These are phyloP conservation scores for Geranium brycei DNA, from an alignment of 345 rosid species.

Conservation along the genomic window DNA sequence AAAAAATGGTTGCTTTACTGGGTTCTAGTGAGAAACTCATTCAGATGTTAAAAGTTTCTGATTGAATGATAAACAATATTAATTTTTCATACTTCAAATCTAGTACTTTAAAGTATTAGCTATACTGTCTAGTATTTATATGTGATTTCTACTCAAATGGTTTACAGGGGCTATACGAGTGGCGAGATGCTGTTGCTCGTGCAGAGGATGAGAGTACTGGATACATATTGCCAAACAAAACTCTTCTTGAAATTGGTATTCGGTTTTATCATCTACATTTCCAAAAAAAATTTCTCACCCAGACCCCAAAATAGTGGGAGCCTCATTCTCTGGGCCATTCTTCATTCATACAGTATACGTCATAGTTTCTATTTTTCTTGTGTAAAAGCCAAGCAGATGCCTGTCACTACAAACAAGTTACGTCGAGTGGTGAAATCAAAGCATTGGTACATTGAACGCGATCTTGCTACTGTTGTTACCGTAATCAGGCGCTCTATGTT, in stretches of 20 bases:
- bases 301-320: conserved; percentile 2
- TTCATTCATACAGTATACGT: background rate
- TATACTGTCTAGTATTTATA: conserved; percentile 1
- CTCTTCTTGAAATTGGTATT: conserved; percentile 74
- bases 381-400: conserved; percentile 73
- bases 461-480: conserved; percentile 42
- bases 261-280: conserved; percentile 5
- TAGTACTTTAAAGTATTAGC: background rate
- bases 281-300: background rate
- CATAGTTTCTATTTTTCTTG: conserved; percentile 6
- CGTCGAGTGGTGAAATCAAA: conserved; percentile 45
- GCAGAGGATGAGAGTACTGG: conserved; percentile 90
- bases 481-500: conserved; percentile 58
- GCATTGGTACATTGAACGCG: conserved; percentile 57
- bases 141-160: conserved; percentile 5
- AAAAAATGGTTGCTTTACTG: too few species aligned
- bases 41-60: background rate
- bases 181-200: conserved; percentile 82
- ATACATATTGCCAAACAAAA: conserved; percentile 70
- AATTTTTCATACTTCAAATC: too few species aligned
- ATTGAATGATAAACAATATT: background rate
- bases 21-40: background rate
- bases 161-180: conserved; percentile 66
- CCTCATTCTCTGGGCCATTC: background rate
- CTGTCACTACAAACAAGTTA: conserved; percentile 41